These are phyloP conservation scores for Geotrichum europaeum DNA, from an alignment of 1,139 yeast genomes.

Conservation along the genomic window DNA sequence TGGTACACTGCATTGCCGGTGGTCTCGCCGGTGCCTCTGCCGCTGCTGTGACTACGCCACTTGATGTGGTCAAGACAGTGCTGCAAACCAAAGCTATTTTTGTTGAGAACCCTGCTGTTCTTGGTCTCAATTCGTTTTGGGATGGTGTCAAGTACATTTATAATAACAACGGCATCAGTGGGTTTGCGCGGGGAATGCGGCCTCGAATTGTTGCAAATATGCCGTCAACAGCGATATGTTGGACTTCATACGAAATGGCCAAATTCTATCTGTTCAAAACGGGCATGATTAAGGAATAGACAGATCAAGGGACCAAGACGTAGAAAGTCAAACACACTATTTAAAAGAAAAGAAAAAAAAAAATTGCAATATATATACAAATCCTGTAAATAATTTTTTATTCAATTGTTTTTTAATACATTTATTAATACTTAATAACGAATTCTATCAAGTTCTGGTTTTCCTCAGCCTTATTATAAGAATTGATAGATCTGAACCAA, in stretches of 20 bases:
- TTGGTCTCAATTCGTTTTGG: conserved; percentile 55
- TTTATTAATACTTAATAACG: neutral
- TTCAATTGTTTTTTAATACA: neutral
- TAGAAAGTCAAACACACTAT: neutral
- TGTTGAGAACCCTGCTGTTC: conserved; percentile 42
- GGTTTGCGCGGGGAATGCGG: conserved; percentile 78
- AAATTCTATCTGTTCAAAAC: conserved; percentile 49
- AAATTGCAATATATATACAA: neutral
- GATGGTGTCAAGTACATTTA: conserved; percentile 70
- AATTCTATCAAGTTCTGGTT: neutral
- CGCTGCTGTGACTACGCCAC: conserved; percentile 92
- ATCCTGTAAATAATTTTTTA: neutral
- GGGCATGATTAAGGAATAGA: conserved; percentile 5
- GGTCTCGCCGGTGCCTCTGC: conserved; percentile 95
- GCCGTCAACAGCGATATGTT: conserved; percentile 94
- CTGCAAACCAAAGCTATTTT: conserved; percentile 57
- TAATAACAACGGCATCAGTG: conserved; percentile 56
- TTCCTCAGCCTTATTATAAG: too few species aligned
- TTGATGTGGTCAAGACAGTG: conserved; percentile 90
- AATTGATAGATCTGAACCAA: too few species aligned
- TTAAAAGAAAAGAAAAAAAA: neutral
- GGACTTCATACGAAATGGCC: conserved; percentile 99
- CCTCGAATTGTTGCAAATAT: conserved; percentile 91
- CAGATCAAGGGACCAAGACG: neutral
- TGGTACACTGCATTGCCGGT: conserved; percentile 88